Conservation (phyloP, 1,284 basidiomycete genomes). For the Mixia osmundae region DNA sequence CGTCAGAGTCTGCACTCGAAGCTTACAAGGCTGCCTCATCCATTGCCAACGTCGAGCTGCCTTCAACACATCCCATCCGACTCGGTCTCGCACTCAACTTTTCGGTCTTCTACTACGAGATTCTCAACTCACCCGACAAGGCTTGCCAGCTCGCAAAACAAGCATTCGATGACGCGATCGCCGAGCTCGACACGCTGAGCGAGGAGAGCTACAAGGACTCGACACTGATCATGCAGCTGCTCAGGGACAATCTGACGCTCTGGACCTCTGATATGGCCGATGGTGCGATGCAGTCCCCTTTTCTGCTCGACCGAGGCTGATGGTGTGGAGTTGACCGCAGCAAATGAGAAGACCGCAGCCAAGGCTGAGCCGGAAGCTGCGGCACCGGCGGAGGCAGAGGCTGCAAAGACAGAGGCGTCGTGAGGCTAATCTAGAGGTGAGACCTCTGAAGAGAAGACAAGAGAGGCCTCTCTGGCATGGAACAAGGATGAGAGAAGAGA, state of each 20-base stretch:
- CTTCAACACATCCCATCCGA: constrained; percentile 97
- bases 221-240: constrained; percentile 85
- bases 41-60: constrained; percentile 83
- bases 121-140: constrained; percentile 96
- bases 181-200: constrained; percentile 96
- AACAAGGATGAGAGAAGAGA: too few species aligned
- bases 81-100: constrained; percentile 98
- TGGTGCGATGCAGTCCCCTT: too few species aligned
- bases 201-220: constrained; percentile 91
- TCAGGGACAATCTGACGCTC: constrained; percentile 83
- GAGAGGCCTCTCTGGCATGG: too few species aligned
- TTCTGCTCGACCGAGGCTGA: too few species aligned
- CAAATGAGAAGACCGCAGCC: too few species aligned
- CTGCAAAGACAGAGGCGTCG: too few species aligned
- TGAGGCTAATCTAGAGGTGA: too few species aligned
- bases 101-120: constrained; percentile 99
- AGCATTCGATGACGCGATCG: constrained; percentile 98
- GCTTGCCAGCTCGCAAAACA: constrained; percentile 99
- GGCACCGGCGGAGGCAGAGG: too few species aligned
- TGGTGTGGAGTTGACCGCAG: too few species aligned
- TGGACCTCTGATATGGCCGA: constrained; percentile 16
- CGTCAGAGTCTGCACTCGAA: constrained; percentile 84
- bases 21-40: constrained; percentile 99
- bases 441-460: too few species aligned
- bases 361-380: too few species aligned